These are phyloP conservation scores for Dioszegia hungarica DNA, from an alignment of 768 basidiomycete genomes.

Conservation along the genomic window DNA sequence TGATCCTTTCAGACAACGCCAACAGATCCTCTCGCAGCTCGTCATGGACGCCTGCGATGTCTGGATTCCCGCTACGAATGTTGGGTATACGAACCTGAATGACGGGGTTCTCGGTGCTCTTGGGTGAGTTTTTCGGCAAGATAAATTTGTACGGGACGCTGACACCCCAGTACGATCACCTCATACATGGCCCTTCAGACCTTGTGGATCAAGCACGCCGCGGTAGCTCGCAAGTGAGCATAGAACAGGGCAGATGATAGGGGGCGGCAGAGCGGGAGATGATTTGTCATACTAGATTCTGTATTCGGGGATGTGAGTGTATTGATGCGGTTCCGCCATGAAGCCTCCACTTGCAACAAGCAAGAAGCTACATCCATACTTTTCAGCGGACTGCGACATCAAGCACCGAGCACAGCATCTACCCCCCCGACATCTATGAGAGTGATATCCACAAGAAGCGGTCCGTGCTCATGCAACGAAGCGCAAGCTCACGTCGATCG, in stretches of 20 bases:
- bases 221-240: not conserved
- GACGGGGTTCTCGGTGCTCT: constrained; percentile 80
- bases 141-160: not conserved
- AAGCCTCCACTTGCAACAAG: too few relatives aligned
- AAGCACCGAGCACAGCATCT: too few relatives aligned
- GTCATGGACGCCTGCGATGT: constrained; percentile 78
- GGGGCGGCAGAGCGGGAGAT: too few relatives aligned
- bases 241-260: not conserved
- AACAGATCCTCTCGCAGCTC: constrained; percentile 70
- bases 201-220: constrained; percentile 43
- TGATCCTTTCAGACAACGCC: constrained; percentile 53
- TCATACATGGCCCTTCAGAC: constrained; percentile 46
- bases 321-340: too few relatives aligned
- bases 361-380: too few relatives aligned
- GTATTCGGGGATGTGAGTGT: too few relatives aligned
- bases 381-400: too few relatives aligned
- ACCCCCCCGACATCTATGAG: too few relatives aligned
- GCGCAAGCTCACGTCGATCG: constrained; percentile 4
- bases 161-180: constrained; percentile 31
- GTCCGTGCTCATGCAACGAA: constrained; percentile 5
- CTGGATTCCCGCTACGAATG: constrained; percentile 80
- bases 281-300: too few relatives aligned
- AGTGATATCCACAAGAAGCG: too few relatives aligned
- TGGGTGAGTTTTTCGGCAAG: constrained; percentile 58
- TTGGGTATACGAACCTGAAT: constrained; percentile 69